Evolutionary conservation across 75 land plant species (phyloP).

Genomic region (Pinus tabuliformis): DNA sequence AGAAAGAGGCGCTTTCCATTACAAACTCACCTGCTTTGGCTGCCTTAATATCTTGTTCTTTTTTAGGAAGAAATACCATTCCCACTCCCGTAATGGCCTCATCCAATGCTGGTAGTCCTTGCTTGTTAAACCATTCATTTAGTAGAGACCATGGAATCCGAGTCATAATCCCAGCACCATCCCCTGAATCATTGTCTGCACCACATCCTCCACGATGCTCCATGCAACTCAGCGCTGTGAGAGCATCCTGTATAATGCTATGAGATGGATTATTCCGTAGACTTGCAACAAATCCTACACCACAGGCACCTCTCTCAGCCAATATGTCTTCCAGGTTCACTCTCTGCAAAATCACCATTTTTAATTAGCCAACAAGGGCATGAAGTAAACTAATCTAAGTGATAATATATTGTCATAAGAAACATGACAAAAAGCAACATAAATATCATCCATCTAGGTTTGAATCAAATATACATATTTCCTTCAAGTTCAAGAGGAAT

Average conservation of each 20-base stretch:
- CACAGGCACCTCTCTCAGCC: conserved; percentile 97
- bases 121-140: conserved; percentile 66
- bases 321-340: conserved; percentile 77
- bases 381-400: too few species aligned
- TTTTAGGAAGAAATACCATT: conserved; percentile 89
- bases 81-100: conserved; percentile 83
- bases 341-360: conserved; percentile 36
- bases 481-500: too few species aligned
- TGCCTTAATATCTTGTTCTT: conserved; percentile 44
- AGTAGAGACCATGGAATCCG: conserved; percentile 90
- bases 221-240: conserved; percentile 94
- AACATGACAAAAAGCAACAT: too few species aligned
- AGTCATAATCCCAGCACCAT: conserved; percentile 96
- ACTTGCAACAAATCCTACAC: conserved; percentile 97
- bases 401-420: too few species aligned
- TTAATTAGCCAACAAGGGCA: too few species aligned
- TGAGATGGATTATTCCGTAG: conserved; percentile 71
- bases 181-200: conserved; percentile 98
- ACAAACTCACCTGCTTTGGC: conserved; percentile 72
- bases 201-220: conserved; percentile 99
- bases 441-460: too few species aligned
- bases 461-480: too few species aligned
- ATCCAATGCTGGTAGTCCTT: conserved; percentile 73
- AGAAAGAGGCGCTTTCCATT: neutral
- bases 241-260: conserved; percentile 74